A percentile compares a stretch with the other conserved stretches of the same genome.
Evolutionary conservation across 2,329 filamentous ascomycete genomes (phyloP).

Genomic region (Fusarium avenaceum): DNA sequence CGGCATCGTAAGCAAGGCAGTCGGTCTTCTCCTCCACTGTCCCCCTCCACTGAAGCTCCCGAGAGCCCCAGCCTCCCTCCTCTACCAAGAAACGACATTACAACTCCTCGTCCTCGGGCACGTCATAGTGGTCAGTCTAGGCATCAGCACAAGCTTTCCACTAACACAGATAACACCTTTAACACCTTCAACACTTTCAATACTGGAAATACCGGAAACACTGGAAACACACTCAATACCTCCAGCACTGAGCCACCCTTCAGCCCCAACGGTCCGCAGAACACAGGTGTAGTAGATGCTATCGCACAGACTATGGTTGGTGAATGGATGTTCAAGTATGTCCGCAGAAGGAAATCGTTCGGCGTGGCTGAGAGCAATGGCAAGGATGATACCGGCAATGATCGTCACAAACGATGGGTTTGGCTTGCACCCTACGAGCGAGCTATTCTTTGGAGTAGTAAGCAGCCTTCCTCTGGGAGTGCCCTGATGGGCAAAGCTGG

Average conservation of each 20-base stretch:
- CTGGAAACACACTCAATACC: constrained; percentile 68
- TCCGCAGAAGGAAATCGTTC: constrained; percentile 89
- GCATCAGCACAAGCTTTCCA: constrained; percentile 71
- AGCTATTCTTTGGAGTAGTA: constrained; percentile 97
- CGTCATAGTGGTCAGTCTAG: constrained; percentile 59
- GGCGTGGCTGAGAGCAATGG: constrained; percentile 77
- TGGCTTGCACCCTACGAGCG: constrained; percentile 98
- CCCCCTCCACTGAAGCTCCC: constrained; percentile 74
- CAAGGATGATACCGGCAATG: constrained; percentile 78
- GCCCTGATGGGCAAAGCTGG: constrained; percentile 95
- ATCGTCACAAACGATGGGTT: constrained; percentile 96
- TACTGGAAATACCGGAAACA: constrained; percentile 61
- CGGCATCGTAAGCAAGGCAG: constrained; percentile 65
- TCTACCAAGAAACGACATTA: constrained; percentile 79
- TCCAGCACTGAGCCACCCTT: constrained; percentile 57
- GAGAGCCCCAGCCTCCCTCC: constrained; percentile 81
- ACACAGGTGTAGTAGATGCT: constrained; percentile 89
- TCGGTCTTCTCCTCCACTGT: constrained; percentile 74
- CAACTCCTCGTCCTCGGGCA: constrained; percentile 67
- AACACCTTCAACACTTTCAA: constrained; percentile 58
- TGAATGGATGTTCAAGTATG: constrained; percentile 96
- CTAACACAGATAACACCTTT: constrained; percentile 67
- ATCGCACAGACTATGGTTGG: constrained; percentile 99
- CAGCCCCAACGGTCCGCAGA: constrained; percentile 69
- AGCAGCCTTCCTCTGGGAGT: constrained; percentile 89